Conservation (phyloP, 208 protist genomes). For the Jaenimonas drosophilae region DNA sequence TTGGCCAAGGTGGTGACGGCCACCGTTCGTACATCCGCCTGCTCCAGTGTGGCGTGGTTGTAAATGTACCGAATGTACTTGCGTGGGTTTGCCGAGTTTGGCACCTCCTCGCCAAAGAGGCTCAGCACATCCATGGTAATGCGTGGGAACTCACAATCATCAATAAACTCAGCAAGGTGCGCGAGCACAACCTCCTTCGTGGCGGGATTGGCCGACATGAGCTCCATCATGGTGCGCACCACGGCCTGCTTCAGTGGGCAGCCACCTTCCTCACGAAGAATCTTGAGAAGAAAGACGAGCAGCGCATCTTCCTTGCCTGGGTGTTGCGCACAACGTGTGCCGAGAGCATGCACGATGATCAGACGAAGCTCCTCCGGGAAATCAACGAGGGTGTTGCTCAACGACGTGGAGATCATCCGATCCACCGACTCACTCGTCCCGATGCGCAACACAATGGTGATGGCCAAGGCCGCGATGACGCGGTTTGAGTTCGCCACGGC, state of each 20-base stretch:
- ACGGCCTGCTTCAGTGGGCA: constrained; percentile 93
- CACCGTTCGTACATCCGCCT: constrained; percentile 88
- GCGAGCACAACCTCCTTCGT: constrained; percentile 88
- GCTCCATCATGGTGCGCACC: constrained; percentile 93
- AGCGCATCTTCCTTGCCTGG: constrained; percentile 87
- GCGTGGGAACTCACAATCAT: constrained; percentile 97
- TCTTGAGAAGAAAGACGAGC: constrained; percentile 86
- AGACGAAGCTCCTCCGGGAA: constrained; percentile 97
- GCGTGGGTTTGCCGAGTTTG: constrained; percentile 68
- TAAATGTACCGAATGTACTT: constrained; percentile 96
- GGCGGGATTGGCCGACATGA: constrained; percentile 86
- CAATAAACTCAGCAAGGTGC: constrained; percentile 98
- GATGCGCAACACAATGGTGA: constrained; percentile 97
- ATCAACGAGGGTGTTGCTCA: constrained; percentile 87
- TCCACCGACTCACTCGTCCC: constrained; percentile 94
- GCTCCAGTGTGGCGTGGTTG: constrained; percentile 95
- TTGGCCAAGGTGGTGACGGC: constrained; percentile 96
- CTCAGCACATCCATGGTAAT: constrained; percentile 94
- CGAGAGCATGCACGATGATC: constrained; percentile 96
- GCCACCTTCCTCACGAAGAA: constrained; percentile 82
- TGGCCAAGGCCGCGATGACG: constrained; percentile 96
- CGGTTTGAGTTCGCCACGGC: constrained; percentile 94
- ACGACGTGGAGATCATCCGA: constrained; percentile 95
- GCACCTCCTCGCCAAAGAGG: constrained; percentile 95
- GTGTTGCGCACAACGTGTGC: constrained; percentile 93